Conservation (phyloP, 1,284 basidiomycete genomes). For the Limonomyces culmigenus region DNA sequence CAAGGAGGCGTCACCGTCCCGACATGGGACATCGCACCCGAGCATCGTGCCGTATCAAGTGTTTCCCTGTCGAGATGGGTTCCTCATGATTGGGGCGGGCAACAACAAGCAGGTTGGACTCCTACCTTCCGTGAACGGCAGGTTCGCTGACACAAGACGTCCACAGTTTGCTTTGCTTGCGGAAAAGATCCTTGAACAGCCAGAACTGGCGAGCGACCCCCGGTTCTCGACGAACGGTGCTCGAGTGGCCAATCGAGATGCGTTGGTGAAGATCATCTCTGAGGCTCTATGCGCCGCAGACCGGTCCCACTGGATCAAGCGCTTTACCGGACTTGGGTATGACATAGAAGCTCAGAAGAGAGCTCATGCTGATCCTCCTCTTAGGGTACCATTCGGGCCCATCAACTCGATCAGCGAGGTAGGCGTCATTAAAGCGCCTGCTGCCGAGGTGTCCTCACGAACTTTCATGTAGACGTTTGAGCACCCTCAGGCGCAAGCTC, state of each 20-base stretch:
- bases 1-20: constrained; percentile 67
- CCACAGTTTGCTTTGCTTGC: constrained; percentile 52
- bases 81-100: constrained; percentile 86
- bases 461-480: too few relatives aligned
- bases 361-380: too few relatives aligned
- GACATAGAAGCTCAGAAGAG: too few relatives aligned
- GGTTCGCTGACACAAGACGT: constrained; percentile 3
- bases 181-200: constrained; percentile 41
- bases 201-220: constrained; percentile 37
- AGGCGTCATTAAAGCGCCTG: too few relatives aligned
- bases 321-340: too few relatives aligned
- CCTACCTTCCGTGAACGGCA: not conserved
- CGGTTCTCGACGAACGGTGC: constrained; percentile 59
- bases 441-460: too few relatives aligned
- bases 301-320: too few relatives aligned
- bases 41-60: constrained; percentile 88
- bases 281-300: constrained; percentile 37
- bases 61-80: constrained; percentile 80
- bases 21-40: constrained; percentile 85
- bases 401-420: constrained; percentile 87
- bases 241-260: constrained; percentile 63
- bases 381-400: constrained; percentile 80
- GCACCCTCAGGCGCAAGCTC: constrained; percentile 73
- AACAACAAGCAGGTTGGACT: constrained; percentile 68
- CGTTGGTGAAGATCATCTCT: constrained; percentile 60